Conservation (phyloP, 306 rosid species). For the Oxytropis ochrocephala region DNA sequence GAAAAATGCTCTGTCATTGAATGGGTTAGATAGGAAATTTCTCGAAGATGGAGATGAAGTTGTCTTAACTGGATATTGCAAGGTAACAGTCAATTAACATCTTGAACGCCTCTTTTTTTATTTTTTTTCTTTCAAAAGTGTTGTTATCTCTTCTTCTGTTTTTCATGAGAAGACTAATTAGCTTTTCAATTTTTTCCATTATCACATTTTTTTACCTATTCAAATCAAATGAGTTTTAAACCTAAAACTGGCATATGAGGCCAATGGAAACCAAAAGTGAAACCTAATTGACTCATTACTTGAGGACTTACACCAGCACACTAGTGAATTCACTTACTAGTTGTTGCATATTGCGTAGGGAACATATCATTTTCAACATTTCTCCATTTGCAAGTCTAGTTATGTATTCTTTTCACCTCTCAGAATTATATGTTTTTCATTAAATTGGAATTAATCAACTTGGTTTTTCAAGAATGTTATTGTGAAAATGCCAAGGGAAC, state of each 20-base stretch:
- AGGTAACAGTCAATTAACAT: constrained; percentile 40
- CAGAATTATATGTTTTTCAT: neutral
- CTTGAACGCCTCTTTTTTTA: neutral
- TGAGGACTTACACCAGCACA: neutral
- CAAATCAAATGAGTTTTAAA: neutral
- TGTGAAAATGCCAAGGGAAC: too few relatives aligned
- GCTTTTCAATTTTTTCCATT: neutral
- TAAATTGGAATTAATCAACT: neutral
- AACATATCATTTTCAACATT: neutral
- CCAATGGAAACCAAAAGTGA: neutral
- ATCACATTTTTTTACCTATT: neutral
- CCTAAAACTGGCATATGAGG: neutral
- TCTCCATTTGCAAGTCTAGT: neutral
- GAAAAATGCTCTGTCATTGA: constrained; percentile 52
- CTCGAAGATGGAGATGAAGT: constrained; percentile 99
- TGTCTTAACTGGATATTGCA: constrained; percentile 61
- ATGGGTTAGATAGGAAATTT: constrained; percentile 60
- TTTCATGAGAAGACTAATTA: neutral
- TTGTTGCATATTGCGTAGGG: neutral
- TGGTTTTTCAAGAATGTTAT: neutral
- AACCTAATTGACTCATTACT: neutral
- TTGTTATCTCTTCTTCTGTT: neutral
- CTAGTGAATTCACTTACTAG: neutral
- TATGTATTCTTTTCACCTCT: neutral
- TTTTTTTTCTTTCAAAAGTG: neutral